Evolutionary conservation across 2,329 filamentous ascomycete species (phyloP).

Genomic region (Claviceps sp.): DNA sequence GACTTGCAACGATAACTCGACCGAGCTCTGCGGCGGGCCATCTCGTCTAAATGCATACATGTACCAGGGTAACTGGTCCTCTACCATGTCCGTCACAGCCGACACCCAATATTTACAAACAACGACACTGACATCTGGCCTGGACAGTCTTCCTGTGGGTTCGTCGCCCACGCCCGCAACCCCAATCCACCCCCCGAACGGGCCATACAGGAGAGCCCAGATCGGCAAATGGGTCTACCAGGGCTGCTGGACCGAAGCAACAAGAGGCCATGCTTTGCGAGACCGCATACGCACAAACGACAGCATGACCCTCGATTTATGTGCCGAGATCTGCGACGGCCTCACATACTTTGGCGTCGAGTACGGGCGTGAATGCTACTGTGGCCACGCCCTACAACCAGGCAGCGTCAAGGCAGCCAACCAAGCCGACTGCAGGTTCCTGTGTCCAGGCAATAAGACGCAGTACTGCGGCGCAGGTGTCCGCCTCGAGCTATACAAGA

Average conservation of each 20-base stretch:
- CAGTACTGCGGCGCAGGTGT: constrained; percentile 19
- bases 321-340: constrained; percentile 19
- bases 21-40: constrained; percentile 23
- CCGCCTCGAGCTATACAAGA: constrained; percentile 22
- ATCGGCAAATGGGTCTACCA: constrained; percentile 19
- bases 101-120: constrained; percentile 16
- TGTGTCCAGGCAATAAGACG: constrained; percentile 21
- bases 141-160: not conserved
- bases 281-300: constrained; percentile 14
- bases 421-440: constrained; percentile 19
- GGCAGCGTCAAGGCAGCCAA: constrained; percentile 16
- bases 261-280: constrained; percentile 17
- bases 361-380: constrained; percentile 26
- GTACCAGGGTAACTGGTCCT: constrained; percentile 10
- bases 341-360: constrained; percentile 24
- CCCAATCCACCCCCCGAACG: constrained; percentile 11
- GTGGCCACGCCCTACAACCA: constrained; percentile 18
- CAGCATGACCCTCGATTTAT: constrained; percentile 21
- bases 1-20: constrained; percentile 22
- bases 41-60: constrained; percentile 23
- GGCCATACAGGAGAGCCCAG: constrained; percentile 12
- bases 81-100: constrained; percentile 14
- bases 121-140: not conserved
- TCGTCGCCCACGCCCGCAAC: constrained; percentile 7
- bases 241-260: constrained; percentile 25